phyloP scores from a whole-genome alignment of 1,139 yeast genomes.

The Fermentozyma sake region DNA sequence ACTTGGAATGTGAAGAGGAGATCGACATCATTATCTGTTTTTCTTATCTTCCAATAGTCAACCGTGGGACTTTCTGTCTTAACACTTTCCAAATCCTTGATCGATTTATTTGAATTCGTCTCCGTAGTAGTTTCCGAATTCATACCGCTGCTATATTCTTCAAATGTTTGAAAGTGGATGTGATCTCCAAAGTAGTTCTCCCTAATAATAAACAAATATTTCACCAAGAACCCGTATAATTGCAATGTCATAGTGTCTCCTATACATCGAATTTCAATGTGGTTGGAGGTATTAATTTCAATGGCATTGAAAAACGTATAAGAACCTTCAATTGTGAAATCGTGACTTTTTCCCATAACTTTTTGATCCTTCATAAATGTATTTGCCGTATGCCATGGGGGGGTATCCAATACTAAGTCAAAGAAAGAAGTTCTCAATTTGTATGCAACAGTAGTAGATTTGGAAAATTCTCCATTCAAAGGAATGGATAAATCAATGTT shows the following conservation, averaged over 20 bases:
- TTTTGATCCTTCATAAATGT: constrained; percentile 62
- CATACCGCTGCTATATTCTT: constrained; percentile 53
- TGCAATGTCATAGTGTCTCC: constrained; percentile 68
- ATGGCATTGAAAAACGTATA: constrained; percentile 58
- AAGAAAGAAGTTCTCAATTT: constrained; percentile 55
- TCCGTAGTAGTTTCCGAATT: constrained; percentile 4
- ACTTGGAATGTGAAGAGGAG: constrained; percentile 69
- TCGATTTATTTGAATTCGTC: constrained; percentile 2
- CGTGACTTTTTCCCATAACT: constrained; percentile 59
- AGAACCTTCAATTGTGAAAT: constrained; percentile 60
- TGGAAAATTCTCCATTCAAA: constrained; percentile 52
- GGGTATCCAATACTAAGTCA: constrained; percentile 64
- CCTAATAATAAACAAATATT: constrained; percentile 70
- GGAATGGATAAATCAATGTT: constrained; percentile 52
- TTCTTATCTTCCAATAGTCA: constrained; percentile 37
- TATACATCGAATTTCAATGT: constrained; percentile 57
- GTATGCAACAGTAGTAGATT: constrained; percentile 53
- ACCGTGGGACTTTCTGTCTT: constrained; percentile 11
- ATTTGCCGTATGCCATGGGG: constrained; percentile 86
- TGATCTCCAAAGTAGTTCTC: constrained; percentile 90
- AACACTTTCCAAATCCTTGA: constrained; percentile 1
- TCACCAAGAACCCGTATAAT: constrained; percentile 73
- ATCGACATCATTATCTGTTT: constrained; percentile 72
- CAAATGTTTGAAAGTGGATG: constrained; percentile 78
- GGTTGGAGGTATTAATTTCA: constrained; percentile 64